Evolutionary conservation across 371 early-diverging fungal species (phyloP), one percentile per base, ranked within the genome.

Genomic region (Basidiobolus meristosporus): DNA sequence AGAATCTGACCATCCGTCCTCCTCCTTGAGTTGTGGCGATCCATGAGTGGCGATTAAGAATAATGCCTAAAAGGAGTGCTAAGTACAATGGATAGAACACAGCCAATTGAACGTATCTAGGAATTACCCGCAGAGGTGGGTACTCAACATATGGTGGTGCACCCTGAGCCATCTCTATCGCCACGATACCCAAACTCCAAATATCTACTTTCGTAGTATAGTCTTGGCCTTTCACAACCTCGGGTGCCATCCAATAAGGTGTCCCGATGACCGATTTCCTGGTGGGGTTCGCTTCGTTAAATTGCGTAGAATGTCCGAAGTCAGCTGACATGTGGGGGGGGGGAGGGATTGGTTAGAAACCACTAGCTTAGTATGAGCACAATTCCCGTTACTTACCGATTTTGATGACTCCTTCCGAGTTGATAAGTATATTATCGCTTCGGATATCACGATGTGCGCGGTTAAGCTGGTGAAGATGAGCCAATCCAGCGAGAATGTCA

Each of bases 361-460:
- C 72, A 41, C n/a, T n/a, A n/a, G n/a, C n/a, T n/a, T n/a, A 65
- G 9, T 46, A 74, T 67, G 45, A 65, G 68, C 5, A 63, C 57
- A 21, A 45, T 45, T 18, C 17, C 17, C 7, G 7, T 30, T 29
- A 22, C 46, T 43, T 57, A 62, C 66, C 59, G 26, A 74, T 43
- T 48, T 83, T 83, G 38, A 84, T 70, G 43, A 68, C 74, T 1
- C 84, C 84, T 15, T 69, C 54, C 30, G 61, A 52, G 46, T 78
- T 77, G 21, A 83, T 50, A 18, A 83, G 49, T 28, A 83, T 62
- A 44, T 83, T 83, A 54, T 83, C 84, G 50, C 84, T 83, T 44
- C 75, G 79, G 44, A 93, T 77, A 60, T 93, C 92, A 40, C 98
- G 77, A 57, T 99, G 98, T 42, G 96, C 84, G 31, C 96, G 88